Evolutionary conservation across 495 filamentous ascomycete species (phyloP), one percentile per base, ranked within the genome.

Genomic region (Chaetomium tenue): DNA sequence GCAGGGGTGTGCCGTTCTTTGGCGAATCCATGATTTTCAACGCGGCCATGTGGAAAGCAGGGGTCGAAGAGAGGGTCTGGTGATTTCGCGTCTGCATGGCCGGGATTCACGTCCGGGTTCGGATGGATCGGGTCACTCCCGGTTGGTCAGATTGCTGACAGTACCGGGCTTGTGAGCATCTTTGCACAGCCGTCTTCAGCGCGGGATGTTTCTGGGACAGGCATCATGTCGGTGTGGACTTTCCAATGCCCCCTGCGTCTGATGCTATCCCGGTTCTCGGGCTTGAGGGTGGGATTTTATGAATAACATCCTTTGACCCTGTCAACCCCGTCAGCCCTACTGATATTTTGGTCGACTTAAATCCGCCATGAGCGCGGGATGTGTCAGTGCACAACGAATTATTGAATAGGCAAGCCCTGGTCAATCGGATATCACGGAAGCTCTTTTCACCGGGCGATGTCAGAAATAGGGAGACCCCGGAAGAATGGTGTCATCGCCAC

Each of bases 111-210:
- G 13, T 3, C 2, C 22, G 23, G 37, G 53, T 15, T 56, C 30
- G 53, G 53, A 15, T 40, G n/a, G 15, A 22, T 30, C 18, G 55
- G 55, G 39, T 44, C 2, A 18, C 33, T 58, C 55, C 55, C 55
- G 55, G 55, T 44, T 58, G 55, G 55, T n/a, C 16, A 58, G 55
- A 22, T 18, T 23, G 39, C 55, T 39, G 55, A 18, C 37, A 9
- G 3, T 16, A 25, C 55, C 39, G 39, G 33, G 55, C 25, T 42
- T 28, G 8, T 16, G 1, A 12, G 4, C 30, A 11, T 13, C 28
- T 12, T 12, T 58, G 20, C 39, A 25, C 55, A 58, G 39, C 55
- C 55, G 22, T 33, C 16, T 3, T 30, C 20, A 37, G 16, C 33
- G 55, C 55, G 55, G 55, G 39, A 42, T 42, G 39, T 40, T 40